Base-by-base conservation (phyloP, 495 filamentous ascomycete genomes). In the Lasiosphaeris hirsuta region DNA sequence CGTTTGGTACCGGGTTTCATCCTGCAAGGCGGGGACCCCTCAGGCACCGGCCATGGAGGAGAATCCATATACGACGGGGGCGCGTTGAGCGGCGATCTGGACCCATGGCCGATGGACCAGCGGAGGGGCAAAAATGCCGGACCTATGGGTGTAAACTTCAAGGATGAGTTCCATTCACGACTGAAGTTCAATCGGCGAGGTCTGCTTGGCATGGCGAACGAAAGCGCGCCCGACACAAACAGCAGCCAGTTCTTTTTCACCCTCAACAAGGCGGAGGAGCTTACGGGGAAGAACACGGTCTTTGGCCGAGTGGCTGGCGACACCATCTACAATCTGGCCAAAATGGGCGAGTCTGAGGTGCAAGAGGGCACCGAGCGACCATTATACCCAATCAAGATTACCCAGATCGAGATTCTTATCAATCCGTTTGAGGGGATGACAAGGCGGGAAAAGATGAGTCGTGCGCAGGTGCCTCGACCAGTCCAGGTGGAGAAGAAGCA, bases 201-300 rank as follows among this genome's bases (percentile, higher is more conserved):
- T 1, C 72, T 97, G 60, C 71, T 99, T 58, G 94, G 92, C 10
- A 97, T 97, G 93, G 94, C 95, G 9, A 92, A 92, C 68, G 81
- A 82, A 35, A 81, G 87, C 4, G 68, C 69, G 41, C 87, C 88
- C 60, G 83, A 92, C 61, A 86, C 86, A 33, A 96, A 96, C 72
- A 88, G 89, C 41, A 95, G 90, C 71, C 94, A 99, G 75, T 97
- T 97, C 77, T 99, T 99, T 72, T 82, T 99, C 51, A 97, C 94
- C 1, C 77, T 99, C 43, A 86, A 76, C 47, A 88, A 88, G 51
- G 87, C 90, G 51, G 83, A 88, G 35, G 92, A 97, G 74, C 65
- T 99, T 70, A 87, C 86, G 47, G 89, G 88, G 55, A 86, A 90
- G 67, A 96, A 96, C 68, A 97, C 94, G 4, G 76, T 97, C 64